Evolutionary conservation across 2,329 filamentous ascomycete species (phyloP).

Genomic region (Aspergillus amoenus): DNA sequence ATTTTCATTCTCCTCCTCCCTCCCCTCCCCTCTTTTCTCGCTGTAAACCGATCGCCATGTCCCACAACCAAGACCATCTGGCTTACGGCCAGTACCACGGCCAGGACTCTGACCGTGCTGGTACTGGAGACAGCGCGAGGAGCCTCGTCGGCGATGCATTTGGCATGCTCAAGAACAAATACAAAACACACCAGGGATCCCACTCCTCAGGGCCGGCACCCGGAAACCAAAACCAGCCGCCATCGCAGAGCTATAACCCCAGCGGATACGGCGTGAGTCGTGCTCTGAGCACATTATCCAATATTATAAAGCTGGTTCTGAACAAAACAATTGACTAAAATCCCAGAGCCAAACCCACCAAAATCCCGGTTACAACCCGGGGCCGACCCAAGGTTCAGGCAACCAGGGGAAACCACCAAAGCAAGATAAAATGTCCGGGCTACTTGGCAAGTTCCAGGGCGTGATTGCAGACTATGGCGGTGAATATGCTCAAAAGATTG

Average conservation of each 20-base stretch:
- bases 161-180: slow-evolving; percentile 46
- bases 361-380: slow-evolving; percentile 21
- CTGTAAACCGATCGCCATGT: slow-evolving; percentile 27
- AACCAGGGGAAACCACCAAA: slow-evolving; percentile 29
- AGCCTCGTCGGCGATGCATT: slow-evolving; percentile 56
- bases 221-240: slow-evolving; percentile 8
- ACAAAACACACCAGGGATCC: slow-evolving; percentile 28
- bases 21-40: neutral
- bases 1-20: neutral
- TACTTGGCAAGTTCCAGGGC: slow-evolving; percentile 58
- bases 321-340: neutral
- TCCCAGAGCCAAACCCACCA: neutral
- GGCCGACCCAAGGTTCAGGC: slow-evolving; percentile 26
- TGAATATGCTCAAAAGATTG: slow-evolving; percentile 52
- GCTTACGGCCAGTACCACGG: slow-evolving; percentile 55
- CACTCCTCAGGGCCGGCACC: slow-evolving; percentile 11
- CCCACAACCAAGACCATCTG: slow-evolving; percentile 50
- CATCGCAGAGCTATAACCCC: slow-evolving; percentile 18
- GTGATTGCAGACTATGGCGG: slow-evolving; percentile 52
- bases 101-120: slow-evolving; percentile 31
- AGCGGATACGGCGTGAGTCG: slow-evolving; percentile 24
- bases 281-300: neutral
- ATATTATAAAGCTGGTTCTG: neutral
- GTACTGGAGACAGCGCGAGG: slow-evolving; percentile 42
- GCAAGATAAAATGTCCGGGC: slow-evolving; percentile 41